Evolutionary conservation across 768 basidiomycete species (phyloP).

Genomic region (Psilocybe sp.): DNA sequence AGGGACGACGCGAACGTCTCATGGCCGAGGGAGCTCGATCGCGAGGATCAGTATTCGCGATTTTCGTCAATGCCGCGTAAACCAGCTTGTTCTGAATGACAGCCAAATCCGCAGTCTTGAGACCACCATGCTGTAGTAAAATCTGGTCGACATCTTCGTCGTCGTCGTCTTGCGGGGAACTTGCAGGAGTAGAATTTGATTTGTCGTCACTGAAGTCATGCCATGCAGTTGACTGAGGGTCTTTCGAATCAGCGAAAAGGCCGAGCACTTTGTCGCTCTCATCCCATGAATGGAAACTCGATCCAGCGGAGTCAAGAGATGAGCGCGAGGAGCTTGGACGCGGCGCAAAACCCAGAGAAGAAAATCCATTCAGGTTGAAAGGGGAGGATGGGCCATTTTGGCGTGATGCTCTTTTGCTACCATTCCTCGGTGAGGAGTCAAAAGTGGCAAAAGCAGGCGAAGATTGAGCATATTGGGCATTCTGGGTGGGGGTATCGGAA

Average conservation of each 20-base stretch:
- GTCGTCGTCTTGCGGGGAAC: slow-evolving; percentile 50
- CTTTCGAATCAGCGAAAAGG: slow-evolving; percentile 52
- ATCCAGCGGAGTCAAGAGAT: slow-evolving; percentile 77
- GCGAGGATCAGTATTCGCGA: slow-evolving; percentile 51
- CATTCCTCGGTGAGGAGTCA: slow-evolving; percentile 35
- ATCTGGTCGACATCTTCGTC: slow-evolving; percentile 64
- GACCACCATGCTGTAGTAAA: slow-evolving; percentile 61
- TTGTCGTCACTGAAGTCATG: slow-evolving; percentile 57
- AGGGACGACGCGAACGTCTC: slow-evolving; percentile 64
- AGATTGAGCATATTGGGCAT: slow-evolving; percentile 48
- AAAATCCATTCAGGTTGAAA: slow-evolving; percentile 47
- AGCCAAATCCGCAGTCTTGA: slow-evolving; percentile 67
- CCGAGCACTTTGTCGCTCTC: slow-evolving; percentile 54
- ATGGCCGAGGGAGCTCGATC: slow-evolving; percentile 65
- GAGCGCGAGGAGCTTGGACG: slow-evolving; percentile 74
- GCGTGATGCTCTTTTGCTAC: slow-evolving; percentile 51
- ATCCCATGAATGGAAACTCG: slow-evolving; percentile 84
- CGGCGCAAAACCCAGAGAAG: slow-evolving; percentile 66
- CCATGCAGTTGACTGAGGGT: slow-evolving; percentile 51
- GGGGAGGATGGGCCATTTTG: slow-evolving; percentile 51
- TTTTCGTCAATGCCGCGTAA: slow-evolving; percentile 56
- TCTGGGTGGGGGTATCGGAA: slow-evolving; percentile 70
- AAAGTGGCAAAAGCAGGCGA: slow-evolving; percentile 46
- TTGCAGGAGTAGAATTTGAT: slow-evolving; percentile 43
- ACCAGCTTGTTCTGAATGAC: slow-evolving; percentile 77